These are phyloP conservation scores for Pugionium dolabratum DNA, from an alignment of 345 rosid genomes.

Conservation along the genomic window DNA sequence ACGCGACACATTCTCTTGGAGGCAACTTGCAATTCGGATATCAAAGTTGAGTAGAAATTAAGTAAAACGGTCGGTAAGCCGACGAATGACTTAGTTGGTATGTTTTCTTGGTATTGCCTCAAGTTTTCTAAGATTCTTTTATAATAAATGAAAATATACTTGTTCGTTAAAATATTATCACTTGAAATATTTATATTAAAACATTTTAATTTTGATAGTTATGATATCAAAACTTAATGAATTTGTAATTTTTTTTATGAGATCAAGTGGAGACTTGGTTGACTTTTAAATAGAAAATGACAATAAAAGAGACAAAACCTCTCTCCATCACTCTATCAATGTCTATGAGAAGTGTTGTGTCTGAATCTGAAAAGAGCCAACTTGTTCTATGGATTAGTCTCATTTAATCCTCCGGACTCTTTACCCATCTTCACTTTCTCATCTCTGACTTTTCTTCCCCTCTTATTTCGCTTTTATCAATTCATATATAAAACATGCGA, in stretches of 20 bases:
- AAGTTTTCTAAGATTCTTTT: background rate
- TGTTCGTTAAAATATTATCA: no score
- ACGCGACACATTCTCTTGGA: conserved; percentile 13
- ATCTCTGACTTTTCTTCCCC: conserved; percentile 40
- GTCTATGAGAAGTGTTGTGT: conserved; percentile 27
- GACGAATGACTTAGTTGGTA: conserved; percentile 1
- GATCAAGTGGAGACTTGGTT: conserved; percentile 34
- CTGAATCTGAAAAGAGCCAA: conserved; percentile 30
- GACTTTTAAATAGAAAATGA: conserved; percentile 28
- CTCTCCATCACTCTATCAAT: conserved; percentile 39
- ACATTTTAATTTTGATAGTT: background rate
- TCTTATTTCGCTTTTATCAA: conserved; percentile 13
- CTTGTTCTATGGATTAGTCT: conserved; percentile 34
- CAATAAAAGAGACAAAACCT: conserved; percentile 25
- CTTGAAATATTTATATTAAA: no score
- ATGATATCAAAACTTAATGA: background rate
- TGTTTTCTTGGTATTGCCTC: conserved; percentile 1
- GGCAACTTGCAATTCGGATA: conserved; percentile 19
- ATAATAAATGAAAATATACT: no score
- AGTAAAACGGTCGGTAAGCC: conserved; percentile 20
- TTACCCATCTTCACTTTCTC: conserved; percentile 23
- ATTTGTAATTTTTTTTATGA: background rate
- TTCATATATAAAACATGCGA: background rate
- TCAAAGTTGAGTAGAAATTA: conserved; percentile 9
- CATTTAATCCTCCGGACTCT: conserved; percentile 16